Evolutionary conservation across 345 rosid species (phyloP).

Genomic region (Brassica napus): Da-Ae NC_063448.1:5361501-5362000

Average conservation of each 20-base stretch:
- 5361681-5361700: conserved; percentile 52
- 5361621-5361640: conserved; percentile 52
- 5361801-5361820: conserved; percentile 78
- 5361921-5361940: conserved; percentile 65
- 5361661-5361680: conserved; percentile 64
- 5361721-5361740: conserved; percentile 59
- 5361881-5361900: conserved; percentile 51
- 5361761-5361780: conserved; percentile 62
- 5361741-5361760: conserved; percentile 60
- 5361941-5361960: conserved; percentile 56
- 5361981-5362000: conserved; percentile 56
- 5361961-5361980: conserved; percentile 60
- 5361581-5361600: conserved; percentile 62
- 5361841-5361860: conserved; percentile 67
- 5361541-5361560: conserved; percentile 69
- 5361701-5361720: conserved; percentile 55
- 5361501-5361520: conserved; percentile 70
- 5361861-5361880: conserved; percentile 63
- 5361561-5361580: conserved; percentile 60
- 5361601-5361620: conserved; percentile 59
- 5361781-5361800: conserved; percentile 65
- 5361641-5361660: conserved; percentile 56
- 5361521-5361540: conserved; percentile 56
- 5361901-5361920: conserved; percentile 51
- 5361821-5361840: conserved; percentile 62